Conservation (phyloP, 257 asterid species). For the Lycium barbarum region DNA sequence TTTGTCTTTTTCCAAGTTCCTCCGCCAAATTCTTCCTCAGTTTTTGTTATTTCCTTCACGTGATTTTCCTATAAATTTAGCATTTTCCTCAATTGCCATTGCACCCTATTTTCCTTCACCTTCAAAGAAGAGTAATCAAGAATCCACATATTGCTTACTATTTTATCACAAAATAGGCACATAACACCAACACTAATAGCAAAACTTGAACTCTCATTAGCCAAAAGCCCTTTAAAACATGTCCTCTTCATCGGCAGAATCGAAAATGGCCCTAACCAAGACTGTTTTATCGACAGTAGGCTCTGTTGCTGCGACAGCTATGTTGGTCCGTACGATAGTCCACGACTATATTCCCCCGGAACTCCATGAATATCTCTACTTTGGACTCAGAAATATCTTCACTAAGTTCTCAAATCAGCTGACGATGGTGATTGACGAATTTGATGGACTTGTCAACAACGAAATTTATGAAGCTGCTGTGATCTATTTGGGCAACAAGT, state of each 20-base stretch:
- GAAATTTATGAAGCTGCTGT: too few species aligned
- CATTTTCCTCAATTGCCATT: neutral
- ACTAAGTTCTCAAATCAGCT: too few species aligned
- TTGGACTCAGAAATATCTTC: conserved; percentile 21
- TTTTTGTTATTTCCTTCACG: neutral
- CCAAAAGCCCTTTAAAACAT: neutral
- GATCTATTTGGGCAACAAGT: too few species aligned
- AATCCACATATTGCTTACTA: neutral
- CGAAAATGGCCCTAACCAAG: neutral
- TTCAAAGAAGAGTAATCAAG: neutral
- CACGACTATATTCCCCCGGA: conserved; percentile 35
- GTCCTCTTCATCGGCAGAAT: conserved; percentile 32
- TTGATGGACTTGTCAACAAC: too few species aligned
- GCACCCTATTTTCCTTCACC: neutral
- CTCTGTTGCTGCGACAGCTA: conserved; percentile 34
- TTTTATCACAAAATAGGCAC: neutral
- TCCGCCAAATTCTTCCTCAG: neutral
- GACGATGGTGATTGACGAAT: too few species aligned
- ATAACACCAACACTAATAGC: neutral
- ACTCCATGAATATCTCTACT: conserved; percentile 24
- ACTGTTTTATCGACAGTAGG: conserved; percentile 34
- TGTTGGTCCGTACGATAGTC: conserved; percentile 33
- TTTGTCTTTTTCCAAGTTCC: neutral
- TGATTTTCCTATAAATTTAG: neutral
- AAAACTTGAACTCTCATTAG: neutral